Percentiles rank a stretch among this genome's conserved stretches.
Conservation (phyloP, 31 red algal species). For the Endocladia muricata region DNA sequence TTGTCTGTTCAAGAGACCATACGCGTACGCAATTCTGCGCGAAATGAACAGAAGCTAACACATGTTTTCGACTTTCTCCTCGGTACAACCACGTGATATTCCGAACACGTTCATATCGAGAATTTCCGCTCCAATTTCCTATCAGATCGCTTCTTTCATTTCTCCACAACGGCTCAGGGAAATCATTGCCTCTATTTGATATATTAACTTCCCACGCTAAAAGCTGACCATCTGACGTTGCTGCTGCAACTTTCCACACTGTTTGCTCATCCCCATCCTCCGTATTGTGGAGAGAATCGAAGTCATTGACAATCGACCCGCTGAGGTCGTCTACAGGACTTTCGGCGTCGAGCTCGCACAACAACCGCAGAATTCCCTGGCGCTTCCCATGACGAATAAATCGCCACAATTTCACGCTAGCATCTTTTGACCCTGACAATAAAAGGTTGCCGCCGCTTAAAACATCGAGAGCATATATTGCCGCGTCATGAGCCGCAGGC, state of each 20-base stretch:
- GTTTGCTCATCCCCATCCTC: background rate
- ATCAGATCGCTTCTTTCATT: background rate
- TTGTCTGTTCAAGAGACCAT: constrained; percentile 41
- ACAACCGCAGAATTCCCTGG: constrained; percentile 1
- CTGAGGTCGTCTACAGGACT: constrained; percentile 42
- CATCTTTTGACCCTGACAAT: constrained; percentile 62
- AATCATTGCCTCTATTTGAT: background rate
- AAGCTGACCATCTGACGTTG: constrained; percentile 29
- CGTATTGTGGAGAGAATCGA: background rate
- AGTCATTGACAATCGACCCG: background rate
- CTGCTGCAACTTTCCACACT: constrained; percentile 23
- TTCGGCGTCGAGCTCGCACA: constrained; percentile 57
- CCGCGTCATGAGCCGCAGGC: constrained; percentile 50
- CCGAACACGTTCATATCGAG: background rate
- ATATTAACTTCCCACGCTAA: constrained; percentile 48
- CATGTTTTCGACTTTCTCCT: constrained; percentile 19
- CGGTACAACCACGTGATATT: constrained; percentile 47
- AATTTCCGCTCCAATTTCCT: background rate
- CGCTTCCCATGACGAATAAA: background rate
- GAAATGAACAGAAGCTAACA: constrained; percentile 29
- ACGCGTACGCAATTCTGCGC: constrained; percentile 33
- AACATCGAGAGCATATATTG: constrained; percentile 30
- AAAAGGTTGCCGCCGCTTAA: constrained; percentile 13
- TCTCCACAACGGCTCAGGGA: constrained; percentile 55
- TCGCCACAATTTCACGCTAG: constrained; percentile 56